Evolutionary conservation across 1,139 yeast species (phyloP).

Genomic region (Kluyveromyces sp.): DNA sequence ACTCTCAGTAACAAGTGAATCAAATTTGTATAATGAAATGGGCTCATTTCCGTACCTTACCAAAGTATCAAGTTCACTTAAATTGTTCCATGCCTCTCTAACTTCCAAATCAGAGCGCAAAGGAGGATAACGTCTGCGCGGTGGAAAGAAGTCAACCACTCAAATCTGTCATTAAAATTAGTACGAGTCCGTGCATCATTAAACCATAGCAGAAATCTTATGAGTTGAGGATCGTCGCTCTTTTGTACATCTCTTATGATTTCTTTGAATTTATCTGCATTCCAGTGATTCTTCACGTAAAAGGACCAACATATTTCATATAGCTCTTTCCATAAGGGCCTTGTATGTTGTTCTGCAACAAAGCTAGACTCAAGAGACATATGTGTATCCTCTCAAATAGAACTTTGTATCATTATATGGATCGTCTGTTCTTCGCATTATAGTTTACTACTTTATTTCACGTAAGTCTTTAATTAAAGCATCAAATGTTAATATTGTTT

Average conservation of each 20-base stretch:
- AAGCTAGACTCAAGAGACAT: neutral
- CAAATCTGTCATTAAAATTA: conserved; percentile 27
- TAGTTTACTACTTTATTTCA: too few relatives aligned
- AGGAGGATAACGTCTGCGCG: conserved; percentile 35
- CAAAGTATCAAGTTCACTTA: conserved; percentile 7
- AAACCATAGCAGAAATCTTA: conserved; percentile 13
- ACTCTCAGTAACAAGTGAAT: conserved; percentile 23
- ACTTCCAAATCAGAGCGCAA: conserved; percentile 6
- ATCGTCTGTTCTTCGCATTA: too few relatives aligned
- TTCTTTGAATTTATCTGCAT: conserved; percentile 1
- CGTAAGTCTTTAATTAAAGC: too few relatives aligned
- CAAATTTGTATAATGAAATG: conserved; percentile 15
- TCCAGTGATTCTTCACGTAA: conserved; percentile 6
- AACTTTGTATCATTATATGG: too few relatives aligned
- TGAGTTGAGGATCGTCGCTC: conserved; percentile 12
- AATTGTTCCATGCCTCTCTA: conserved; percentile 15
- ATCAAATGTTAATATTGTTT: too few relatives aligned
- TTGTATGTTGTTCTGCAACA: neutral
- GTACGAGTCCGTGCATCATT: conserved; percentile 11
- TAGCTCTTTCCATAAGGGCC: conserved; percentile 10
- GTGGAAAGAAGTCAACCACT: conserved; percentile 42
- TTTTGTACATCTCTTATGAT: conserved; percentile 7
- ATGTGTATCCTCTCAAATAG: neutral
- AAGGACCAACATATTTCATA: conserved; percentile 10
- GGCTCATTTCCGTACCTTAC: conserved; percentile 8